Conservation (phyloP, 345 rosid genomes). For the Pelargonium nanum region DNA sequence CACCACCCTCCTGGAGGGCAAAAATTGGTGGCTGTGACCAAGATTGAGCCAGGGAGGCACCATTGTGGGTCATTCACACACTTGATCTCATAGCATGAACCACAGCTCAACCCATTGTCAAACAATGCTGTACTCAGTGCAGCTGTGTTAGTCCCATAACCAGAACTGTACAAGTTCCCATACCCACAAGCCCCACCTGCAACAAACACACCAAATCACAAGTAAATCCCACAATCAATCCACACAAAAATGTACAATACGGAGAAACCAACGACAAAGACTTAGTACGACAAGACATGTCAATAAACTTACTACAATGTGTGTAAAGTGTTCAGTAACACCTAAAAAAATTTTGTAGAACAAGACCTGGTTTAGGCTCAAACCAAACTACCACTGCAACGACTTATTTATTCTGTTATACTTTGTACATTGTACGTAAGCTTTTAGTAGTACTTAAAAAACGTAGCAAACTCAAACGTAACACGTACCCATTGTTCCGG, state of each 20-base stretch:
- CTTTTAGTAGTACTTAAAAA: not conserved
- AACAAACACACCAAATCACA: not conserved
- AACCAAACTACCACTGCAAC: no score
- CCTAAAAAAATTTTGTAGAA: no score
- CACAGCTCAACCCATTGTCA: conserved; percentile 55
- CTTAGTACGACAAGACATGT: not conserved
- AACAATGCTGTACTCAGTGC: conserved; percentile 66
- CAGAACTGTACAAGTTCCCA: conserved; percentile 60
- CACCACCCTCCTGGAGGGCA: conserved; percentile 90
- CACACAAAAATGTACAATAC: not conserved
- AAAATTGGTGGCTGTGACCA: conserved; percentile 74
- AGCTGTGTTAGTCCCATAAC: conserved; percentile 61
- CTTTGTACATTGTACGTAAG: no score
- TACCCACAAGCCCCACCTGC: conserved; percentile 80
- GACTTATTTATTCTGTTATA: no score
- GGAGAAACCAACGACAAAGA: not conserved
- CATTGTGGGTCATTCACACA: conserved; percentile 66
- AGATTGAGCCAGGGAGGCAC: conserved; percentile 56
- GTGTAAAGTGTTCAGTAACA: no score
- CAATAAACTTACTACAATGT: no score
- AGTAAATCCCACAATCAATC: not conserved
- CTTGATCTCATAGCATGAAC: conserved; percentile 49
- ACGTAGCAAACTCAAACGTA: not conserved
- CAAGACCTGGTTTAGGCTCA: no score
- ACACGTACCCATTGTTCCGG: conserved; percentile 69